These are phyloP conservation scores for Diversispora epigaea DNA, from an alignment of 192 early-diverging fungal genomes.

Conservation along the genomic window DNA sequence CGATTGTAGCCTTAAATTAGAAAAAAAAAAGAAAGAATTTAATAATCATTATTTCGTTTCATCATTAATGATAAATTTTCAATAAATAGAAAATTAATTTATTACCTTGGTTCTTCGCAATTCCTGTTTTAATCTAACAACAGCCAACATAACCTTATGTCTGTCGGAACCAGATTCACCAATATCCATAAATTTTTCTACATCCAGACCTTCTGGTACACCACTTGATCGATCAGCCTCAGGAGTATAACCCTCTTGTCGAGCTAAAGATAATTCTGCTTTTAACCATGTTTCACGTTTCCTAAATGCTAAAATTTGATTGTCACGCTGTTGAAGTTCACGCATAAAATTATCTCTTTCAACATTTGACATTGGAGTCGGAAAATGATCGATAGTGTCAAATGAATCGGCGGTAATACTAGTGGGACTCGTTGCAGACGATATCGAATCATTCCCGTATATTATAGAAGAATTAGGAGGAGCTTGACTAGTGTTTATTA, in stretches of 20 bases:
- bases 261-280: slow-evolving; percentile 43
- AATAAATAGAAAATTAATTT: background rate
- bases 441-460: background rate
- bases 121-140: slow-evolving; percentile 52
- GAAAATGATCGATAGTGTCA: slow-evolving; percentile 11
- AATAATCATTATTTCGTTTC: background rate
- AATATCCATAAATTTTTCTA: slow-evolving; percentile 40
- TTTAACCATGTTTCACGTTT: slow-evolving; percentile 49
- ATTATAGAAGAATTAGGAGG: background rate
- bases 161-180: slow-evolving; percentile 49
- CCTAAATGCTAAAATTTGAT: slow-evolving; percentile 35
- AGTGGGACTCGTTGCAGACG: background rate
- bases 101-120: slow-evolving; percentile 43
- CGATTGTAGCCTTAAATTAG: slow-evolving; percentile 38
- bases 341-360: slow-evolving; percentile 31
- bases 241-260: slow-evolving; percentile 34
- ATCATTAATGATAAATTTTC: background rate
- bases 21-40: background rate
- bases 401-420: background rate
- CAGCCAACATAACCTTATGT: slow-evolving; percentile 45
- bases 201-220: slow-evolving; percentile 15
- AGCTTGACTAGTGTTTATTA: no score
- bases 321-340: slow-evolving; percentile 35
- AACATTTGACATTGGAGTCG: slow-evolving; percentile 1
- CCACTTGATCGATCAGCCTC: slow-evolving; percentile 33